A percentile compares a stretch with the other conserved stretches of the same genome.
phyloP scores from a whole-genome alignment of 1,284 basidiomycete genomes.

The Schizophyllum amplum region DNA sequence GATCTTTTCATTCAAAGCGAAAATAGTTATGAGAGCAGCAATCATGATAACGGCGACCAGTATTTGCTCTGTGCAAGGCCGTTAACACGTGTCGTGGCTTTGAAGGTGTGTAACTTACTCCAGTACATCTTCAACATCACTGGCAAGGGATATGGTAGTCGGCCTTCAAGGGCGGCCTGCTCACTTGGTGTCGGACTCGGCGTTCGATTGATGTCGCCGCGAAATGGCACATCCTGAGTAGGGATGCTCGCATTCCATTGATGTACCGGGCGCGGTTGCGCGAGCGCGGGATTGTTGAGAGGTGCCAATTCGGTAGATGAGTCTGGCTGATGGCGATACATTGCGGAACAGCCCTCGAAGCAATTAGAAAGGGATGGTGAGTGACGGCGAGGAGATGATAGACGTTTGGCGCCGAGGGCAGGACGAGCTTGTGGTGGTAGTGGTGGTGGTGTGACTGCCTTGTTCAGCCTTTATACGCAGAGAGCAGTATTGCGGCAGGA shows the following conservation, averaged over 20 bases:
- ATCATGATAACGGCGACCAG: background rate
- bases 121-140: background rate
- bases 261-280: background rate
- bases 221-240: background rate
- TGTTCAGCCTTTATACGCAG: background rate
- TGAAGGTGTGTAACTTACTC: background rate
- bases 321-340: no score
- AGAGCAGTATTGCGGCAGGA: background rate
- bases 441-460: background rate
- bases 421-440: no score
- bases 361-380: no score
- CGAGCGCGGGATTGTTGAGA: background rate
- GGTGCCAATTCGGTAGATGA: background rate
- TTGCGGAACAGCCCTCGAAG: no score
- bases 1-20: background rate
- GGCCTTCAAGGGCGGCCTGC: background rate
- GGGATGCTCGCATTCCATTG: background rate
- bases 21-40: background rate
- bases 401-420: no score
- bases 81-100: background rate
- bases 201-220: background rate
- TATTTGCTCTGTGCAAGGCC: background rate
- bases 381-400: no score
- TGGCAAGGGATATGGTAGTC: background rate
- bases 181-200: background rate